These are phyloP conservation scores for Aplosporella prunicola DNA, from an alignment of 2,329 filamentous ascomycete genomes.

Conservation along the genomic window DNA sequence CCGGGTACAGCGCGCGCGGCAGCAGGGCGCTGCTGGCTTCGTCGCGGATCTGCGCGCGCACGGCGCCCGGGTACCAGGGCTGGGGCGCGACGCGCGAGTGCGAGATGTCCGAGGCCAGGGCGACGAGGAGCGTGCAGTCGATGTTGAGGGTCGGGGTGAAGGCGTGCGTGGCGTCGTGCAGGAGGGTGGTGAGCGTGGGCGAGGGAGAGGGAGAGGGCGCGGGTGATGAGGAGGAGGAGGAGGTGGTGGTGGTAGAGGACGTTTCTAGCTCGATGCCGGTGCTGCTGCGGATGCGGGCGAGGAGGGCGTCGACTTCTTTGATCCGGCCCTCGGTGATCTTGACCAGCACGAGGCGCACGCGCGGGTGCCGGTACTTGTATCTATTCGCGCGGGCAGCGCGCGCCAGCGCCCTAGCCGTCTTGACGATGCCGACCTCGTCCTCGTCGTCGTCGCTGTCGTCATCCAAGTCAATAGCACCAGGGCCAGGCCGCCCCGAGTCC, in stretches of 20 bases:
- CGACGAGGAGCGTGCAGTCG: constrained; percentile 62
- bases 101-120: constrained; percentile 63
- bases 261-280: constrained; percentile 25
- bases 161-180: constrained; percentile 28
- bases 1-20: constrained; percentile 52
- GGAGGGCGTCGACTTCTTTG: constrained; percentile 46
- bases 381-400: constrained; percentile 48
- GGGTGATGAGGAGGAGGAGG: not conserved
- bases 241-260: constrained; percentile 22
- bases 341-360: constrained; percentile 51
- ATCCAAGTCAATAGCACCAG: constrained; percentile 41
- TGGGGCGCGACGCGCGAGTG: constrained; percentile 43
- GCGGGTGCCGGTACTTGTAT: constrained; percentile 30
- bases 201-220: constrained; percentile 16
- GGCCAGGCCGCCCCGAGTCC: constrained; percentile 22
- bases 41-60: constrained; percentile 54
- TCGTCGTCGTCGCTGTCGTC: constrained; percentile 43
- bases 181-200: constrained; percentile 22
- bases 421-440: constrained; percentile 48
- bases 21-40: constrained; percentile 54
- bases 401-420: constrained; percentile 49
- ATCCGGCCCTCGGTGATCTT: constrained; percentile 44
- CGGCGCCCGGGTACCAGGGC: constrained; percentile 49
- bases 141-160: constrained; percentile 46
- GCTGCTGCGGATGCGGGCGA: constrained; percentile 46